A percentile compares a stretch with the other conserved stretches of the same genome.
Evolutionary conservation across 768 basidiomycete species (phyloP).

Genomic region (Boletus subparvulus): DNA sequence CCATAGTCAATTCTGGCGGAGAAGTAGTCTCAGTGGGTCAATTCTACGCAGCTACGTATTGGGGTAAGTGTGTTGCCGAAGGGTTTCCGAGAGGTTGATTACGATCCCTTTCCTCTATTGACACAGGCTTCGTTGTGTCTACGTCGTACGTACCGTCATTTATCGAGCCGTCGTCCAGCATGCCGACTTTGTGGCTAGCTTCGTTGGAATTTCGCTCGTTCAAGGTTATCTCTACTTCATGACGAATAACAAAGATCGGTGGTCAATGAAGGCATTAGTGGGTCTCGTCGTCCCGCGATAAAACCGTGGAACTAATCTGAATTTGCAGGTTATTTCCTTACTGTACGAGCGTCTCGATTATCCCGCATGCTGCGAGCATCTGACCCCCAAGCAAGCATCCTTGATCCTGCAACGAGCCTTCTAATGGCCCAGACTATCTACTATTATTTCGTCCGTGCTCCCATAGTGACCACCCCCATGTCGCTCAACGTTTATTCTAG

Average conservation of each 20-base stretch:
- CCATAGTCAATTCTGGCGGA: constrained; percentile 4
- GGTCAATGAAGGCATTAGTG: constrained; percentile 16
- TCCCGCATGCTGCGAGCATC: neutral
- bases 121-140: constrained; percentile 15
- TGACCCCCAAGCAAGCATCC: constrained; percentile 10
- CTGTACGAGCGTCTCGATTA: constrained; percentile 7
- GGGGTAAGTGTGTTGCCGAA: constrained; percentile 7
- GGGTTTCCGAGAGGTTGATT: neutral
- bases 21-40: neutral
- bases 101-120: neutral
- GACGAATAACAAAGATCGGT: constrained; percentile 11
- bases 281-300: neutral
- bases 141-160: constrained; percentile 9
- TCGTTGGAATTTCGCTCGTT: constrained; percentile 22
- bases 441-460: constrained; percentile 17
- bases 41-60: constrained; percentile 18
- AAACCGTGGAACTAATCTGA: neutral
- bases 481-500: neutral
- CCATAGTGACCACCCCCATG: neutral
- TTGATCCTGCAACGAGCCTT: constrained; percentile 18
- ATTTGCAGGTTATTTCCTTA: constrained; percentile 11
- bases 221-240: constrained; percentile 22
- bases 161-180: neutral
- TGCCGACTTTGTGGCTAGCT: constrained; percentile 2
- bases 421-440: constrained; percentile 20